These are phyloP conservation scores for Penicillium crustosum DNA, from an alignment of 2,329 filamentous ascomycete genomes.

Conservation along the genomic window DNA sequence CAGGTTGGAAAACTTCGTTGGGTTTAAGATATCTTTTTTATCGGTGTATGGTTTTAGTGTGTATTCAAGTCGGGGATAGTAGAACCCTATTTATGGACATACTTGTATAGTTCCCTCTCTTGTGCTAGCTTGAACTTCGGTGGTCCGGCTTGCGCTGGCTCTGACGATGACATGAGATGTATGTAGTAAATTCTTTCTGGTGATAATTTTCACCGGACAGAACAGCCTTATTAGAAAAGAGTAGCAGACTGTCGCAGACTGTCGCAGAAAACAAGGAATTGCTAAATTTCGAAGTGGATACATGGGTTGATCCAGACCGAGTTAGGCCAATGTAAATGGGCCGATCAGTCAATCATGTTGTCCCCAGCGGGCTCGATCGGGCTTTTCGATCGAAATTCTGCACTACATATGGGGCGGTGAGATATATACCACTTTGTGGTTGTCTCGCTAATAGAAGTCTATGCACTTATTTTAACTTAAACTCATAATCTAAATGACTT, in stretches of 20 bases:
- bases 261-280: neutral
- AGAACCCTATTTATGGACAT: neutral
- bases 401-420: neutral
- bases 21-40: neutral
- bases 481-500: too few relatives aligned
- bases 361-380: neutral
- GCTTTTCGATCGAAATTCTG: too few relatives aligned
- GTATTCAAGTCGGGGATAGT: neutral
- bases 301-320: neutral
- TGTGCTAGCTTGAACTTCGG: neutral
- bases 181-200: neutral
- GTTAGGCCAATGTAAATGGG: neutral
- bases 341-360: neutral
- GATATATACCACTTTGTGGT: neutral
- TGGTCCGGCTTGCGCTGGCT: neutral
- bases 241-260: neutral
- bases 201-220: neutral
- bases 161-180: neutral
- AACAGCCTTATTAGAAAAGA: neutral
- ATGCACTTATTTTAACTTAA: neutral
- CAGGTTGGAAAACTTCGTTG: neutral
- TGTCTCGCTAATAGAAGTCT: too few relatives aligned
- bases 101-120: neutral
- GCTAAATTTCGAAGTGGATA: neutral
- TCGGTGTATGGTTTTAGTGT: neutral